These are phyloP conservation scores for Pachysolen tannophilus DNA, from an alignment of 805 yeast species.

Conservation along the genomic window DNA sequence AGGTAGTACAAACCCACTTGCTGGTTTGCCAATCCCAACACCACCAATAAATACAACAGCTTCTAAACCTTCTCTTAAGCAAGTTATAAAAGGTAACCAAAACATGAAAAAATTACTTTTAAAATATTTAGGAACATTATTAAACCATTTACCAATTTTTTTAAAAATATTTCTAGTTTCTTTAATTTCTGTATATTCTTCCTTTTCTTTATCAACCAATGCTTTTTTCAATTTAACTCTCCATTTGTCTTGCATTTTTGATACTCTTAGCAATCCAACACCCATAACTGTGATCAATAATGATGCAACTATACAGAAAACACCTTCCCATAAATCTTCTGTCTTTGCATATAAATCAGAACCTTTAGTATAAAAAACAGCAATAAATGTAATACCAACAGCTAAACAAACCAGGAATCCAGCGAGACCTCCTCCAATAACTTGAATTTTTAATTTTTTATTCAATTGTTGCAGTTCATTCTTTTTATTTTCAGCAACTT, in stretches of 20 bases:
- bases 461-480: no score
- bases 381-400: slow-evolving; percentile 91
- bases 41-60: slow-evolving; percentile 96
- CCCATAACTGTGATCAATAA: slow-evolving; percentile 91
- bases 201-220: slow-evolving; percentile 46
- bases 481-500: slow-evolving; percentile 33
- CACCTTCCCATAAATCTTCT: slow-evolving; percentile 97
- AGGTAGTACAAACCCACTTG: slow-evolving; percentile 77
- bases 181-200: no score
- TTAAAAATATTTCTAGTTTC: no score
- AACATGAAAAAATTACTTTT: slow-evolving; percentile 57
- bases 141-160: no score
- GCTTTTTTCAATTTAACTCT: slow-evolving; percentile 89
- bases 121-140: neutral
- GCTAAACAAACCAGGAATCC: slow-evolving; percentile 78
- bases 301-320: slow-evolving; percentile 85
- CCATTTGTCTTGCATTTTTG: slow-evolving; percentile 97
- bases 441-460: slow-evolving; percentile 62
- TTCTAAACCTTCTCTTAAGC: slow-evolving; percentile 94
- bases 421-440: slow-evolving; percentile 71
- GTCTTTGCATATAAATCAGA: slow-evolving; percentile 79
- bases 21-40: slow-evolving; percentile 67
- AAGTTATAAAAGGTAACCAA: slow-evolving; percentile 81
- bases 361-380: slow-evolving; percentile 77
- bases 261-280: slow-evolving; percentile 89